Percentiles rank a stretch among this genome's conserved stretches.
These are phyloP conservation scores for Penicillium sumatraense DNA, from an alignment of 2,329 filamentous ascomycete species.

Conservation along the genomic window DNA sequence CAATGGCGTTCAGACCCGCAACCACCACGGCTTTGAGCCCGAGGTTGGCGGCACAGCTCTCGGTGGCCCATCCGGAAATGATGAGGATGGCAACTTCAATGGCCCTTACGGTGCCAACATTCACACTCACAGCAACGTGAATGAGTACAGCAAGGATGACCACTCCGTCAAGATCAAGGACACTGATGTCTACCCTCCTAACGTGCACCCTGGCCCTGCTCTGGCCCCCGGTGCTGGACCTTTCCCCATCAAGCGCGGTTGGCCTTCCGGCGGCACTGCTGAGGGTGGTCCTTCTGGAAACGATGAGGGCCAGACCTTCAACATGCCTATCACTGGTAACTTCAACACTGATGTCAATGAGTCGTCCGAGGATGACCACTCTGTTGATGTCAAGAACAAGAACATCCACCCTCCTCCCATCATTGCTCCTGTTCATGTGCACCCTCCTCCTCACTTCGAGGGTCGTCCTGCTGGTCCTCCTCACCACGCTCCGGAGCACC, in stretches of 20 bases:
- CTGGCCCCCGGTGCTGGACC: constrained; percentile 19
- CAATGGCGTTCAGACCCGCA: constrained; percentile 11
- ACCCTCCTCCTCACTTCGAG: constrained; percentile 5
- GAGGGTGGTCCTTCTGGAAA: constrained; percentile 27
- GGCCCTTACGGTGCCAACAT: constrained; percentile 14
- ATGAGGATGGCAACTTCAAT: constrained; percentile 20
- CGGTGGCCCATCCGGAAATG: constrained; percentile 26
- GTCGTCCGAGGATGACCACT: constrained; percentile 24
- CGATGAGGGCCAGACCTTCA: constrained; percentile 28
- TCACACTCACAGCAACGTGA: constrained; percentile 18
- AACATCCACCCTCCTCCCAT: constrained; percentile 14
- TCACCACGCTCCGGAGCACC: neutral
- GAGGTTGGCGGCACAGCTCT: constrained; percentile 21
- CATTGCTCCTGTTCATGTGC: neutral
- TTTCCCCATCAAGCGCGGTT: constrained; percentile 18
- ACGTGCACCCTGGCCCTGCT: constrained; percentile 4
- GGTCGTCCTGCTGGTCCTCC: neutral
- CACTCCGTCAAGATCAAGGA: constrained; percentile 27
- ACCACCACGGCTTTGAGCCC: constrained; percentile 3
- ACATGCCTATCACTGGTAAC: constrained; percentile 25
- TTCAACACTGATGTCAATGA: constrained; percentile 25
- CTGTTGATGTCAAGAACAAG: constrained; percentile 22
- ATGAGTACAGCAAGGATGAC: constrained; percentile 26
- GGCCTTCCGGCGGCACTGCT: constrained; percentile 22
- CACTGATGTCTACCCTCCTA: constrained; percentile 17